Evolutionary conservation across 805 yeast genomes (phyloP).

Genomic region (Komagataella pseudopastoris): DNA sequence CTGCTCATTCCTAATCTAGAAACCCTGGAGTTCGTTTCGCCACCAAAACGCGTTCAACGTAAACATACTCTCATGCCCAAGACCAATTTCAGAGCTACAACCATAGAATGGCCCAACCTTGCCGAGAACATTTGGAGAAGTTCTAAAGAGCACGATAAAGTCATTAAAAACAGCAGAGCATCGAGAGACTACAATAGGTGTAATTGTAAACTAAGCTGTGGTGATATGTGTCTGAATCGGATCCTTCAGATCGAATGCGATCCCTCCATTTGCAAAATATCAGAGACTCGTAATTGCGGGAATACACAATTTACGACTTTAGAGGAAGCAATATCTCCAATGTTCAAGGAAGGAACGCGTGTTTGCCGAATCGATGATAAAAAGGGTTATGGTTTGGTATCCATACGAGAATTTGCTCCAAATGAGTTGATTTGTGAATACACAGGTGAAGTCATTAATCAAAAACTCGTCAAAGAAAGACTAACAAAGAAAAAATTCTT

Average conservation of each 20-base stretch:
- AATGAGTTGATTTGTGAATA: slow-evolving; percentile 30
- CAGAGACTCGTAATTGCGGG: background rate
- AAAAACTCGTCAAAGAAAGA: slow-evolving; percentile 22
- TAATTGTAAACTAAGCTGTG: background rate
- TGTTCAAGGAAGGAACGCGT: slow-evolving; percentile 10
- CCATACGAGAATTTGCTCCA: slow-evolving; percentile 21
- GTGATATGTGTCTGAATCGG: background rate
- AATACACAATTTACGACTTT: background rate
- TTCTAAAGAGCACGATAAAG: background rate
- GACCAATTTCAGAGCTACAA: background rate
- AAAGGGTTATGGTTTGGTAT: slow-evolving; percentile 29
- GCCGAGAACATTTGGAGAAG: background rate
- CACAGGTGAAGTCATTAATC: slow-evolving; percentile 33
- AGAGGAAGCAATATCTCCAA: background rate
- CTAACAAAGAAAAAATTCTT: slow-evolving; percentile 7
- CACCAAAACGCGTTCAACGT: background rate
- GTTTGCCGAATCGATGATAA: slow-evolving; percentile 19
- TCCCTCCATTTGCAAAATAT: background rate
- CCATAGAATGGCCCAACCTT: background rate
- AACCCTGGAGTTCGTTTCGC: background rate
- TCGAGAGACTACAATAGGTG: background rate
- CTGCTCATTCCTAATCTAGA: background rate
- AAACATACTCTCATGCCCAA: background rate
- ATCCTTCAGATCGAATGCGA: background rate
- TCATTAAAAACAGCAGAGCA: background rate